Evolutionary conservation across 768 basidiomycete species (phyloP).

Genomic region (Russula brevipes): DNA sequence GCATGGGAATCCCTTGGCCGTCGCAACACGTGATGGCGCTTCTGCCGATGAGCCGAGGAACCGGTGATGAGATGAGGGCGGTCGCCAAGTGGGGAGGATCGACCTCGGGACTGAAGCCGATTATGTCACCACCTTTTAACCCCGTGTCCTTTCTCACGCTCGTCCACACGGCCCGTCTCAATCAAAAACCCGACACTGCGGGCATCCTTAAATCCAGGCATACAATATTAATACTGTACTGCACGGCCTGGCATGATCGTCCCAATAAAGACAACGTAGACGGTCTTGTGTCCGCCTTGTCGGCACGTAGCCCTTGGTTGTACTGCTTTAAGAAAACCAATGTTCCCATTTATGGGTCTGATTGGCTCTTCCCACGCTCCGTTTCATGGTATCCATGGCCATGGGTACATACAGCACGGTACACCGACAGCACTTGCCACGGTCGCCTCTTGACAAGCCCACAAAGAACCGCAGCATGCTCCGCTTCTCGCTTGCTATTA

Average conservation of each 20-base stretch:
- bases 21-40: neutral
- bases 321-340: conserved; percentile 9
- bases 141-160: too few relatives aligned
- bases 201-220: too few relatives aligned
- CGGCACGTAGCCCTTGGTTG: neutral
- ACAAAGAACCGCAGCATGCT: neutral
- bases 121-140: too few relatives aligned
- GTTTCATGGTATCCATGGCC: neutral
- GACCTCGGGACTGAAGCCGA: too few relatives aligned
- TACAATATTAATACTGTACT: too few relatives aligned
- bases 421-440: neutral
- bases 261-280: neutral
- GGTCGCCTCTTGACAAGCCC: neutral
- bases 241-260: too few relatives aligned
- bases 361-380: conserved; percentile 9
- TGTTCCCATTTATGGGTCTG: conserved; percentile 12
- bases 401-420: too few relatives aligned
- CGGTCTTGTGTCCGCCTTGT: conserved; percentile 3
- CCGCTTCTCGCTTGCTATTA: neutral
- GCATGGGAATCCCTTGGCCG: too few relatives aligned
- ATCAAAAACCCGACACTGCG: too few relatives aligned
- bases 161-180: too few relatives aligned
- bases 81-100: neutral
- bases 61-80: neutral
- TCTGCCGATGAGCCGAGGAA: neutral